phyloP scores from a whole-genome alignment of 2,329 filamentous ascomycete genomes.

The Paecilomyces formosus region DNA sequence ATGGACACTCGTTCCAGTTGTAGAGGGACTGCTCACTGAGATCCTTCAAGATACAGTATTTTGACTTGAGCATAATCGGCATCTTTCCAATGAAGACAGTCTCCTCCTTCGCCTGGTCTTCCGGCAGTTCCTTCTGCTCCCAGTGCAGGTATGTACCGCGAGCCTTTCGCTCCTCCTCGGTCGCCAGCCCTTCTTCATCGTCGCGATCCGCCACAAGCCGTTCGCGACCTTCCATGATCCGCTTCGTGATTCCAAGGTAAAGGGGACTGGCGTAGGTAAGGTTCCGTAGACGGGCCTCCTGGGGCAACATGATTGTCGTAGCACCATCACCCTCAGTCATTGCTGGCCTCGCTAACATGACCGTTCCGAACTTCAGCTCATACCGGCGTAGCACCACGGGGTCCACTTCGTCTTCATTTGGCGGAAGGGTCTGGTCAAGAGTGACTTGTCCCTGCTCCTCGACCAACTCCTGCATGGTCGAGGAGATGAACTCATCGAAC shows the following conservation, averaged over 20 bases:
- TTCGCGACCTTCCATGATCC: constrained; percentile 75
- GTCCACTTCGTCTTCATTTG: constrained; percentile 61
- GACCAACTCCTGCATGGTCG: constrained; percentile 90
- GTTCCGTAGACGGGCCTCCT: constrained; percentile 92
- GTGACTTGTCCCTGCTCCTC: constrained; percentile 85
- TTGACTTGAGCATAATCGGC: constrained; percentile 96
- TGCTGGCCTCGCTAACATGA: constrained; percentile 81
- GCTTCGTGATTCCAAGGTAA: constrained; percentile 81
- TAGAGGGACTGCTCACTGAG: constrained; percentile 82
- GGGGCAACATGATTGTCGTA: constrained; percentile 77
- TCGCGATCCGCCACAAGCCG: constrained; percentile 64
- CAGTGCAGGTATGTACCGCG: constrained; percentile 39
- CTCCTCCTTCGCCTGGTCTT: constrained; percentile 55
- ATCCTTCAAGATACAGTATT: constrained; percentile 82
- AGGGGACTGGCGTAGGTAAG: constrained; percentile 90
- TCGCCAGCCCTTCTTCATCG: constrained; percentile 45
- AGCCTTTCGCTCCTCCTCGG: constrained; percentile 42
- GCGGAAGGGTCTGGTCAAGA: constrained; percentile 86
- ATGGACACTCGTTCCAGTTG: constrained; percentile 90
- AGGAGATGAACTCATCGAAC: constrained; percentile 92
- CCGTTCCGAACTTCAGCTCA: constrained; percentile 86
- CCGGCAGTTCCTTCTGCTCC: constrained; percentile 36
- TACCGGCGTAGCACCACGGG: constrained; percentile 83
- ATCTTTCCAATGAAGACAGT: constrained; percentile 90
- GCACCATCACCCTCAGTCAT: constrained; percentile 90